phyloP scores from a whole-genome alignment of 1,284 basidiomycete genomes.

The Volvariella surrecta region DNA sequence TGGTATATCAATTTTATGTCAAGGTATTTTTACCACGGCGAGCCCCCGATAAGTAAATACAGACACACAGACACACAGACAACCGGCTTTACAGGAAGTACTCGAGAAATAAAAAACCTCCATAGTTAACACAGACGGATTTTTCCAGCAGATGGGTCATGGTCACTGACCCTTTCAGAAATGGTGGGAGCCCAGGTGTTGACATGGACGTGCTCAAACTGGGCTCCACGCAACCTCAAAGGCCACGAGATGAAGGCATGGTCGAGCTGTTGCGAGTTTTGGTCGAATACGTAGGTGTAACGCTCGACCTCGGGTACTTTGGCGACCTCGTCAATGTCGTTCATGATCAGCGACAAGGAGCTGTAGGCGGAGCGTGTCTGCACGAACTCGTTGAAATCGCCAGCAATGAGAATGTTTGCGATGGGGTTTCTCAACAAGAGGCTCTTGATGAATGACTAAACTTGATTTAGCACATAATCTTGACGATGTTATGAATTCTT shows the following conservation, averaged over 20 bases:
- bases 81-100: no score
- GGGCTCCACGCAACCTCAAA: conserved; percentile 29
- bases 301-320: conserved; percentile 39
- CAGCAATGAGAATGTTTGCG: conserved; percentile 47
- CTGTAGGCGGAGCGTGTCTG: conserved; percentile 45
- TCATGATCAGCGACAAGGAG: conserved; percentile 33
- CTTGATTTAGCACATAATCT: not conserved
- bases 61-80: no score
- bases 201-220: conserved; percentile 50
- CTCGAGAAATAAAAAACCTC: not conserved
- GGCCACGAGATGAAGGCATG: conserved; percentile 47
- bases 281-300: conserved; percentile 56
- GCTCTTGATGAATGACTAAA: conserved; percentile 40
- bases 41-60: no score
- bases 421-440: conserved; percentile 34
- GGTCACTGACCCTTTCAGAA: conserved; percentile 40
- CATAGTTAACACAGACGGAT: conserved; percentile 32
- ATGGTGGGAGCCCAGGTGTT: conserved; percentile 46
- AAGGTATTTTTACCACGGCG: no score
- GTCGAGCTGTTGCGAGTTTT: conserved; percentile 51
- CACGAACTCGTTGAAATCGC: conserved; percentile 58
- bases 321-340: conserved; percentile 43
- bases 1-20: no score
- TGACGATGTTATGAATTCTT: conserved; percentile 8
- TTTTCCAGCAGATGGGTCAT: conserved; percentile 48